Base-by-base conservation (phyloP, 2,329 filamentous ascomycete species). In the Colletotrichum tofieldiae region DNA sequence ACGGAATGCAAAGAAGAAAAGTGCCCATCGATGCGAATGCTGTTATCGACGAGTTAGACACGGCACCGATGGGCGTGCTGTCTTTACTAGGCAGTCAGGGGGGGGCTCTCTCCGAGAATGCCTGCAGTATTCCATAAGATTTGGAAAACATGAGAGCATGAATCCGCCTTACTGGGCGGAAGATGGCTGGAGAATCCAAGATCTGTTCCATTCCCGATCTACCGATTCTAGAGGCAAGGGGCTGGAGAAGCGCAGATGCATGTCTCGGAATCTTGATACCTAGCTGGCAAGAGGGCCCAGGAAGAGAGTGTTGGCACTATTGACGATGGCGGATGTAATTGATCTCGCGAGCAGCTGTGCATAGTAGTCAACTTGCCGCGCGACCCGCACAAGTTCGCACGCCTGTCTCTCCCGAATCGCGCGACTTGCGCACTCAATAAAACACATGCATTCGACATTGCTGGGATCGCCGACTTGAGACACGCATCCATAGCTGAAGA, bases 31-130 rank as follows among this genome's bases (percentile, higher is more conserved):
- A 39, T 39, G 52, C 32, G 20, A 14, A 37, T 23, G 45, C 35
- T 59, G 65, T 47, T 68, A 60, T 59, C 52, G 23, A 64, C 23
- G 45, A 45, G 60, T 39, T 43, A 60, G 60, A 64, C 70, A 41
- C 47, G 26, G 26, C 56, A 41, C n/a, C 26, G n/a, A 39, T 32
- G 32, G 65, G 39, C 20, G 52, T 64, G 47, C 70, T 65, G 16
- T 55, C 59, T 72, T 54, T 18, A 64, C 55, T 49, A 23, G 65
- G 60, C 54, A 8, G 12, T 41, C n/a, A 23, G 12, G 18, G 60
- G 52, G 18, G 60, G 52, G 54, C 58, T 29, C 56, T 52, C 43
- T 51, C 59, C 66, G n/a, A 41, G 18, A 59, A 55, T 29, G 49
- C 49, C 20, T 55, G 49, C 26, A 26, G 37, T 18, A n/a, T 52